These are phyloP conservation scores for Carex scoparia DNA, from an alignment of 176 grass and related monocot genomes.

Conservation along the genomic window DNA sequence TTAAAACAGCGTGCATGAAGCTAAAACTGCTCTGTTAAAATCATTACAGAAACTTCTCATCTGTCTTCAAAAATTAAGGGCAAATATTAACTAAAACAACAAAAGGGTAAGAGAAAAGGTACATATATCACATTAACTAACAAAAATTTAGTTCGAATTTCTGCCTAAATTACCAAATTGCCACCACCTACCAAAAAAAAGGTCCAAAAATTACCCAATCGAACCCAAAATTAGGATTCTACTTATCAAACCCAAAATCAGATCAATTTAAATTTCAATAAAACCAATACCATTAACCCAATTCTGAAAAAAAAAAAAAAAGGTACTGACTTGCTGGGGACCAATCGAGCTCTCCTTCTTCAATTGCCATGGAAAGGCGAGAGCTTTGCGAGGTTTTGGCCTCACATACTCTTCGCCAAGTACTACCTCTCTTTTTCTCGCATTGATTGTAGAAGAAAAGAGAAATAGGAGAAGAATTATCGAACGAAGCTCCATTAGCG, in stretches of 20 bases:
- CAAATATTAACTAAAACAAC: not conserved
- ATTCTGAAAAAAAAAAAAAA: not conserved
- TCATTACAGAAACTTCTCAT: not conserved
- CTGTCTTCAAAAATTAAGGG: not conserved
- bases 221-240: not conserved
- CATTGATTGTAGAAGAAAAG: not conserved
- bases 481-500: not conserved
- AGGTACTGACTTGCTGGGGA: slow-evolving; percentile 10
- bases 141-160: not conserved
- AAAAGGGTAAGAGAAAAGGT: not conserved
- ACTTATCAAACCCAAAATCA: not conserved
- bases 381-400: not conserved
- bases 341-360: not conserved
- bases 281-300: not conserved
- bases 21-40: too few species aligned
- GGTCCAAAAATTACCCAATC: not conserved
- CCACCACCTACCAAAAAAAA: not conserved
- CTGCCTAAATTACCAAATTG: not conserved
- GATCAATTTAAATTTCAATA: not conserved
- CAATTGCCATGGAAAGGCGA: not conserved
- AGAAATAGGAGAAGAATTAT: not conserved
- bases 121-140: not conserved
- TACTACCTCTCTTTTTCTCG: not conserved
- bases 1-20: too few species aligned
- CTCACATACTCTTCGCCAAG: slow-evolving; percentile 11